Evolutionary conservation across 331 rosid genomes (phyloP).

Genomic region (Rhamnella rubrinervis): DNA sequence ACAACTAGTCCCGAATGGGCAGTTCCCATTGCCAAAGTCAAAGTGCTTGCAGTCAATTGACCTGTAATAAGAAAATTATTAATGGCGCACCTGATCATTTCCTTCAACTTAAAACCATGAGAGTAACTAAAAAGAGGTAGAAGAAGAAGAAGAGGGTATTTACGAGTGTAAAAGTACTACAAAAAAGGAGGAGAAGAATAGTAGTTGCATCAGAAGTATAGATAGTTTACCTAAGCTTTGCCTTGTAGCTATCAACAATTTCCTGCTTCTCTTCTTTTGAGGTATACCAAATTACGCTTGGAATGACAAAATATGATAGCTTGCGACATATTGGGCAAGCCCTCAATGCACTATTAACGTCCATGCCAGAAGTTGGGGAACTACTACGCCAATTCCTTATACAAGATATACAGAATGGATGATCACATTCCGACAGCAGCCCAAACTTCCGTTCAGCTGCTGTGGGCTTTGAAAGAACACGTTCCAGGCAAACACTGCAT

Average conservation of each 20-base stretch:
- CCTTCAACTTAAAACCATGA: background rate
- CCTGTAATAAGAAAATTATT: slow-evolving; percentile 44
- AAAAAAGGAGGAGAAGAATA: background rate
- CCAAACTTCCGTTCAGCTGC: slow-evolving; percentile 94
- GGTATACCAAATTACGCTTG: slow-evolving; percentile 94
- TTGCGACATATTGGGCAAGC: slow-evolving; percentile 97
- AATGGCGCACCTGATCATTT: slow-evolving; percentile 8
- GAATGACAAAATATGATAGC: slow-evolving; percentile 89
- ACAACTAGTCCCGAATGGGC: slow-evolving; percentile 97
- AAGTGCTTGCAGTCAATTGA: slow-evolving; percentile 98
- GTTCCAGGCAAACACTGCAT: slow-evolving; percentile 95
- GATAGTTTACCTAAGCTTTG: slow-evolving; percentile 76
- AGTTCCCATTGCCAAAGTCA: slow-evolving; percentile 92
- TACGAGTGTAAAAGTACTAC: background rate
- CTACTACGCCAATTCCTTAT: slow-evolving; percentile 98
- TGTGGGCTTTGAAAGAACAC: slow-evolving; percentile 79
- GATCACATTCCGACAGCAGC: slow-evolving; percentile 91
- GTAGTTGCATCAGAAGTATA: background rate
- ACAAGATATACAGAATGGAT: slow-evolving; percentile 93
- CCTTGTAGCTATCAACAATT: slow-evolving; percentile 83
- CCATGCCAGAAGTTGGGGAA: slow-evolving; percentile 86
- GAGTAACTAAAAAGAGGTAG: background rate
- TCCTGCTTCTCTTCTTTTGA: slow-evolving; percentile 80
- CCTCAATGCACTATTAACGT: slow-evolving; percentile 81
- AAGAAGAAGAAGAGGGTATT: too few species aligned